Percentiles rank a stretch among this genome's conserved stretches.
Evolutionary conservation across 73 alveolate species (phyloP).

Genomic region (Tetrahymena thermophila): DNA sequence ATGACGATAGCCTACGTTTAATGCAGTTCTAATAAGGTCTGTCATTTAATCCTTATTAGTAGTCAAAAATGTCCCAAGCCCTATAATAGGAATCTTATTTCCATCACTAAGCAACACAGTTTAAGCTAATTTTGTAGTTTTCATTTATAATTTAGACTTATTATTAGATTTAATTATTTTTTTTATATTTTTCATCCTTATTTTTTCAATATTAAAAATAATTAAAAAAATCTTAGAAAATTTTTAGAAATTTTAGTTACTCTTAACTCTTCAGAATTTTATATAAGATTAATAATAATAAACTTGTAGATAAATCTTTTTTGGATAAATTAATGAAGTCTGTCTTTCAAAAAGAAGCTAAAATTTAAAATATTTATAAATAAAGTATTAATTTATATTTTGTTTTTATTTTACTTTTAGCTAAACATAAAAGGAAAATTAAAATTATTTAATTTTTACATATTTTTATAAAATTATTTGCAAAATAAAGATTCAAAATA

Average conservation of each 20-base stretch:
- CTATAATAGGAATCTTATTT: conserved; percentile 40
- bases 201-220: neutral
- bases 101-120: conserved; percentile 34
- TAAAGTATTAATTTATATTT: too few species aligned
- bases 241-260: neutral
- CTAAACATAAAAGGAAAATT: too few species aligned
- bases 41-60: conserved; percentile 17
- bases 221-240: neutral
- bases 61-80: conserved; percentile 35
- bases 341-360: too few species aligned
- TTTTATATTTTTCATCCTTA: neutral
- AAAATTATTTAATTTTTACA: too few species aligned
- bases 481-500: too few species aligned
- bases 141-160: neutral
- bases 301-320: too few species aligned
- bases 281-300: neutral
- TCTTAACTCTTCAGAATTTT: neutral
- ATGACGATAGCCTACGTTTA: conserved; percentile 67
- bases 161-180: neutral
- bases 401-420: too few species aligned
- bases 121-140: neutral
- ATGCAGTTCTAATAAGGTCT: conserved; percentile 41
- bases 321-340: too few species aligned
- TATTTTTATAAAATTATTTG: too few species aligned
- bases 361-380: too few species aligned